Percentiles rank a stretch among this genome's conserved stretches.
phyloP scores from a whole-genome alignment of 2,329 filamentous ascomycete species.

The Hawksworthiomyces lignivorus region DNA sequence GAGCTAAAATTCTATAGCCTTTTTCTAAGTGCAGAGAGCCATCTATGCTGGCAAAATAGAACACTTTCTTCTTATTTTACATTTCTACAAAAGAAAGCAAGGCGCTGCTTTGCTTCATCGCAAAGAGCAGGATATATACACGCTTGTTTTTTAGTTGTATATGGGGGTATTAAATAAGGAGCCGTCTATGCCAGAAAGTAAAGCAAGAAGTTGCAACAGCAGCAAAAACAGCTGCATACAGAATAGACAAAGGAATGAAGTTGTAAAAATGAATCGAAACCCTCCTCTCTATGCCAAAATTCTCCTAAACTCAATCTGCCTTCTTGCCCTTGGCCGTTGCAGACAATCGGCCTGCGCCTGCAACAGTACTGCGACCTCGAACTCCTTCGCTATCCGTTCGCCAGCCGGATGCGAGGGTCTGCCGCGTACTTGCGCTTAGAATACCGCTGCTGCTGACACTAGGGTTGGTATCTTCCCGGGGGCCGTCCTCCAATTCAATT shows the following conservation, averaged over 20 bases:
- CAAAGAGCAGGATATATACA: too few species aligned
- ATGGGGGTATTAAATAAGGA: conserved; percentile 10
- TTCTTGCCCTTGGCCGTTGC: conserved; percentile 34
- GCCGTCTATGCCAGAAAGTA: conserved; percentile 10
- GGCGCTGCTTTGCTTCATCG: too few species aligned
- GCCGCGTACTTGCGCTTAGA: conserved; percentile 10
- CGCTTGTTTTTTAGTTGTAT: not conserved
- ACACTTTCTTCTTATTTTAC: too few species aligned
- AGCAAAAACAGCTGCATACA: not conserved
- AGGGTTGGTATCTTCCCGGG: conserved; percentile 42
- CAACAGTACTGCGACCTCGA: conserved; percentile 27
- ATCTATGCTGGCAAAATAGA: conserved; percentile 15
- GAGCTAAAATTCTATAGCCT: too few species aligned
- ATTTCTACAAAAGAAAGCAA: not conserved
- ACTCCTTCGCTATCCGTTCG: conserved; percentile 30
- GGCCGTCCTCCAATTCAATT: conserved; percentile 62
- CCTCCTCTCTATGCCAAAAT: too few species aligned
- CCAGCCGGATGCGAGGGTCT: conserved; percentile 22
- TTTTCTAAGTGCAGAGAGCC: too few species aligned
- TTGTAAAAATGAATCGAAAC: too few species aligned
- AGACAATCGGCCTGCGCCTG: conserved; percentile 15
- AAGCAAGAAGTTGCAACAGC: not conserved
- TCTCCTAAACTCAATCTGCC: conserved; percentile 26
- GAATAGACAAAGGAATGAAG: not conserved
- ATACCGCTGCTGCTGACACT: conserved; percentile 8